Evolutionary conservation across 345 rosid genomes (phyloP), one percentile per base, ranked within the genome.

Genomic region (Arabidopsis thaliana): DNA sequence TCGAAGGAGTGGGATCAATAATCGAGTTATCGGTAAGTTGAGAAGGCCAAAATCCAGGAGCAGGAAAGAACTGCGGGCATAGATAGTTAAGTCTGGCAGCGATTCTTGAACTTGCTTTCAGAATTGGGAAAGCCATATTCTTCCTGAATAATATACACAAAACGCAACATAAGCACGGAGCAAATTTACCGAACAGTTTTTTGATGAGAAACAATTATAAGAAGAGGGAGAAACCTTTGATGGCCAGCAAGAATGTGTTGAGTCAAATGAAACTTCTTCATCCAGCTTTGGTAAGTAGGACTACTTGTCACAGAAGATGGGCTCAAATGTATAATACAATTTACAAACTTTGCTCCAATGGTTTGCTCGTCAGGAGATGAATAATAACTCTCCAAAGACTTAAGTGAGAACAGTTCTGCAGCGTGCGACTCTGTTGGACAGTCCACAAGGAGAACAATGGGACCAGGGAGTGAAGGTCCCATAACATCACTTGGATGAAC

Each of bases 11-110:
- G 50, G 82, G 63, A 62, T 82, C 69, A 32, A 60, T 50, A 7
- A 70, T 61, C 9, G 73, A 55, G 71, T 71, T 59, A 69, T 53
- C 67, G 78, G 63, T 80, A 32, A 78, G 74, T 57, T 79, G 40
- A 55, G 73, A 82, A 56, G 89, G 78, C 95, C 93, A 89, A 76
- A 89, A 90, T 11, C 97, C 97, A 42, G 91, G 85, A 71, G 93
- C 87, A 10, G 97, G 98, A 77, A 94, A 94, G 85, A 91, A 89
- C 85, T 90, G 98, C 14, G 98, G 97, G 46, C 96, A 94, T 77
- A 94, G 75, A 80, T 90, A 90, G 81, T 94, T 88, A 65, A 94
- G 96, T 42, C 91, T 82, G 8, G 97, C 90, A 10, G 96, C 76
- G 52, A 90, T 84, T 84, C 89, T 85, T 11, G 96, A 89, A 82